Evolutionary conservation across 2,329 filamentous ascomycete species (phyloP).

Genomic region (Fusarium nisikadoi): DNA sequence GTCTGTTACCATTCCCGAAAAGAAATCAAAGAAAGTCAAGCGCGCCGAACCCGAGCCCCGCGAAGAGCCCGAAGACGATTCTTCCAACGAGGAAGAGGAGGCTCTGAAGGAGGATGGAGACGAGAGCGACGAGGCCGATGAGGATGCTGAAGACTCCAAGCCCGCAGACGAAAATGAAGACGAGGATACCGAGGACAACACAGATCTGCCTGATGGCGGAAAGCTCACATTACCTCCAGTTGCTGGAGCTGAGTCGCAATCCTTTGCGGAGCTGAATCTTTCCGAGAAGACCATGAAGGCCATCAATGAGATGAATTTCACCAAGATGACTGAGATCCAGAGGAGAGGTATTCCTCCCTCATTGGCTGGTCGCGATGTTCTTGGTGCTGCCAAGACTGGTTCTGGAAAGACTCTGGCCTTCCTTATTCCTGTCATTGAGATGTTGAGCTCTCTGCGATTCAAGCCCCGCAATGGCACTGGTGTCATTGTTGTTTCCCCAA

Average conservation of each 20-base stretch:
- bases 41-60: constrained; percentile 45
- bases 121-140: constrained; percentile 45
- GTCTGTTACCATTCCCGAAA: constrained; percentile 42
- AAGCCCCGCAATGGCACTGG: constrained; percentile 95
- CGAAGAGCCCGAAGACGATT: constrained; percentile 41
- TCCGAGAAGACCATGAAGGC: constrained; percentile 90
- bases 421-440: constrained; percentile 92
- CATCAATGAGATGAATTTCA: constrained; percentile 90
- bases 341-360: constrained; percentile 86
- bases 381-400: constrained; percentile 95
- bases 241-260: constrained; percentile 68
- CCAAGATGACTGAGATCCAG: constrained; percentile 96
- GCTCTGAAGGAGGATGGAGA: constrained; percentile 42
- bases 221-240: constrained; percentile 63
- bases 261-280: constrained; percentile 84
- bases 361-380: constrained; percentile 88
- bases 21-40: constrained; percentile 58
- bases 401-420: constrained; percentile 97
- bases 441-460: constrained; percentile 89
- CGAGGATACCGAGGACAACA: constrained; percentile 45
- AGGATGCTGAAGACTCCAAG: constrained; percentile 46
- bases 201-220: constrained; percentile 51
- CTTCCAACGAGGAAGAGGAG: constrained; percentile 44
- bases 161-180: constrained; percentile 43
- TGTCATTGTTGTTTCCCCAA: constrained; percentile 92